Base-by-base conservation (phyloP, 305 asterid species). In the Fraxinus velutina region DNA sequence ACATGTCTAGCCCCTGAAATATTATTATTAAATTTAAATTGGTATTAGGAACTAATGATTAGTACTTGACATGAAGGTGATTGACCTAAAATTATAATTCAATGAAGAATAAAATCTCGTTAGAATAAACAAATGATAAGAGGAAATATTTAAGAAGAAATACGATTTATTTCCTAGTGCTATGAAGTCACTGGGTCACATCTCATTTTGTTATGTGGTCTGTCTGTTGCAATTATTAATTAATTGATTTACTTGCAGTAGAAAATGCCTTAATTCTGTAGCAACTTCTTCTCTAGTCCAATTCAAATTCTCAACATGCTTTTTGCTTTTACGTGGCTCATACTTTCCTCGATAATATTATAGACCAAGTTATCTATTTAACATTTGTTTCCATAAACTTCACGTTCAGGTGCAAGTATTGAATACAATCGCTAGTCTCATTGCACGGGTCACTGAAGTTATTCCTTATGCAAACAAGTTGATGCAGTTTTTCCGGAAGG, bases 401-500 rank as follows among this genome's bases (percentile, higher is more conserved):
- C 60, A 80, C 75, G 1, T 85, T 78, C 93, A 96, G 99, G 99
- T 96, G 90, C 98, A 94, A 90, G 96, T 92, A 81, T 85, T 96
- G 64, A 96, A 96, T 87, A 92, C 98, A 0, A 90, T 96, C 73
- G 90, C 99, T 86, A 85, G 85, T 86, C 97, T 96, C 84, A 90
- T 96, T 83, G 95, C 94, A 82, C 93, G 86, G 79, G 86, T 89
- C 80, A 86, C 91, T 84, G 97, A 91, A 83, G 89, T 96, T 80
- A 83, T 83, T 82, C 98, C 97, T 37, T 91, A 92, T 82, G 97
- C 97, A 80, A 87, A 91, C 85, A 96, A 90, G 91, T 85, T 96
- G 92, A 88, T 92, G 87, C 91, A 89, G 82, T 96, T 96, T 88
- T 96, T 96, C 88, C 91, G 81, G 84, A 94, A 93, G 99, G 99